phyloP scores from a whole-genome alignment of 1,284 basidiomycete species.

The Austroboletus rostrupii region DNA sequence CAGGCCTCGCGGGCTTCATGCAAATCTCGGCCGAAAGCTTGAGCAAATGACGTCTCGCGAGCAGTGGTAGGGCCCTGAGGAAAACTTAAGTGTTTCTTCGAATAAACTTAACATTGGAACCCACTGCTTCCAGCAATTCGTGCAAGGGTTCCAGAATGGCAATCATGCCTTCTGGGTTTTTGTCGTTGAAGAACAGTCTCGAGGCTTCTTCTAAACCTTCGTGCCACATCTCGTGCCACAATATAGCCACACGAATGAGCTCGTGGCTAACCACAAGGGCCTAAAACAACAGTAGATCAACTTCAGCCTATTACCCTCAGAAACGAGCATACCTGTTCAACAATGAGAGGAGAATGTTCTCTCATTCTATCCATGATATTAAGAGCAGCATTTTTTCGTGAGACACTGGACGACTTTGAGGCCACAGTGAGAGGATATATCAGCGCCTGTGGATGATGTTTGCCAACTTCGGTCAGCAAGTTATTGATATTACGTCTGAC shows the following conservation, averaged over 20 bases:
- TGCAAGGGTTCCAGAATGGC: constrained; percentile 91
- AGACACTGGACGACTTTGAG: constrained; percentile 87
- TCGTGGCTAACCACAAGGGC: constrained; percentile 92
- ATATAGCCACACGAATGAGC: constrained; percentile 94
- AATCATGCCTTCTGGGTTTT: constrained; percentile 99
- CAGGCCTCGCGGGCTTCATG: constrained; percentile 94
- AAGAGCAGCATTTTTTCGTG: constrained; percentile 82
- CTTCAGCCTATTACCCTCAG: not conserved
- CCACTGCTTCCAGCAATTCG: constrained; percentile 85
- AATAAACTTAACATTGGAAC: constrained; percentile 24
- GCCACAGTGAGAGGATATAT: constrained; percentile 99
- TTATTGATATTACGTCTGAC: constrained; percentile 90
- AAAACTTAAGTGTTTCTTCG: not conserved
- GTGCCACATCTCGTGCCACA: constrained; percentile 99
- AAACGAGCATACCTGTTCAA: constrained; percentile 68
- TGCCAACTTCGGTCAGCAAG: constrained; percentile 89
- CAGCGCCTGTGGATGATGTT: constrained; percentile 95
- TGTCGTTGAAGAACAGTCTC: constrained; percentile 94
- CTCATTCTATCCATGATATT: constrained; percentile 92
- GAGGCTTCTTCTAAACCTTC: constrained; percentile 98
- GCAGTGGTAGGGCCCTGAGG: constrained; percentile 86
- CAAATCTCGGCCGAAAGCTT: constrained; percentile 92
- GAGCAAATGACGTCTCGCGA: constrained; percentile 92
- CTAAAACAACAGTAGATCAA: constrained; percentile 34
- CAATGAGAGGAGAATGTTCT: constrained; percentile 87